Conservation (phyloP, 805 yeast species). For the Ogataea pini region DNA sequence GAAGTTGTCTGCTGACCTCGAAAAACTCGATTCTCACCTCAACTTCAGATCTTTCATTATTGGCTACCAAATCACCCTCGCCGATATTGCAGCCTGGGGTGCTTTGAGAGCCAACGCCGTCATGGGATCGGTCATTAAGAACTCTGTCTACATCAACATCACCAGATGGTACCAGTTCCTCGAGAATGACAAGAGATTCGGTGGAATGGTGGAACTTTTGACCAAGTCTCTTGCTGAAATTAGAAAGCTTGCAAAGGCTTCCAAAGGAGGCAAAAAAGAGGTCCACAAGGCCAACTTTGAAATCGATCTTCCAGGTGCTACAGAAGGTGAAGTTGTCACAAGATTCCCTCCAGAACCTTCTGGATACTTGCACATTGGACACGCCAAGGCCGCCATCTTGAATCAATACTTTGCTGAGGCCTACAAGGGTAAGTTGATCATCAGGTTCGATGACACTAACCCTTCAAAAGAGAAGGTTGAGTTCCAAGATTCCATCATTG, state of each 20-base stretch:
- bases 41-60: slow-evolving; percentile 79
- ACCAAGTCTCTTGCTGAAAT: slow-evolving; percentile 70
- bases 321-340: slow-evolving; percentile 92
- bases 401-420: slow-evolving; percentile 95
- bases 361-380: slow-evolving; percentile 98
- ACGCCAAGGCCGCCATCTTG: slow-evolving; percentile 96
- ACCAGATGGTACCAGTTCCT: slow-evolving; percentile 90
- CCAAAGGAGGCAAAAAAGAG: slow-evolving; percentile 72
- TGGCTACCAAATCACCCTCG: slow-evolving; percentile 67
- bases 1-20: slow-evolving; percentile 74
- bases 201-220: slow-evolving; percentile 65
- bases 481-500: slow-evolving; percentile 90
- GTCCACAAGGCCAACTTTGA: slow-evolving; percentile 93
- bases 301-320: slow-evolving; percentile 89
- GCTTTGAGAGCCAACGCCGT: slow-evolving; percentile 89
- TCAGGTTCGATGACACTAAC: slow-evolving; percentile 97
- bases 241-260: slow-evolving; percentile 60
- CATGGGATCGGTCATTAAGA: slow-evolving; percentile 87
- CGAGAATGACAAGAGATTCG: slow-evolving; percentile 67
- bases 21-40: slow-evolving; percentile 76
- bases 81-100: slow-evolving; percentile 93
- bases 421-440: slow-evolving; percentile 94
- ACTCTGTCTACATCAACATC: slow-evolving; percentile 78
- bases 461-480: slow-evolving; percentile 96
- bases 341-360: slow-evolving; percentile 99